Evolutionary conservation across 1,284 basidiomycete genomes (phyloP).

Genomic region (Cutaneotrichosporon sp.): DNA sequence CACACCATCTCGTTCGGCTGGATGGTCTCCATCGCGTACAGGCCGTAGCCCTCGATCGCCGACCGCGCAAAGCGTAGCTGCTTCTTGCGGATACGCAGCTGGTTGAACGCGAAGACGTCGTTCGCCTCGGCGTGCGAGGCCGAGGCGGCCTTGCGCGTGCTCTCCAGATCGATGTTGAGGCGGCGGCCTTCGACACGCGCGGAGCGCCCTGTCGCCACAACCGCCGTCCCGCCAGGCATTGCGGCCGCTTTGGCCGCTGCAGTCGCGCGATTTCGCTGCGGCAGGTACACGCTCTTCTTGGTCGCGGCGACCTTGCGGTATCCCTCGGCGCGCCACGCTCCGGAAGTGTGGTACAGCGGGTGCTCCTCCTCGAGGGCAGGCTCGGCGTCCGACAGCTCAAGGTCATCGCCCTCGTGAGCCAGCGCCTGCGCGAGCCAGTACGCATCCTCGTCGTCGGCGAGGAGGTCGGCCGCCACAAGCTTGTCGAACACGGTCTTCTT

Average conservation of each 20-base stretch:
- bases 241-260: constrained; percentile 42
- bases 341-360: constrained; percentile 39
- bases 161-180: constrained; percentile 89
- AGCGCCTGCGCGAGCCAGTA: constrained; percentile 71
- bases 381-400: constrained; percentile 33
- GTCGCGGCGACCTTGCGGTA: constrained; percentile 91
- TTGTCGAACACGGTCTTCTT: constrained; percentile 38
- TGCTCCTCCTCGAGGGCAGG: constrained; percentile 31
- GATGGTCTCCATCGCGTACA: constrained; percentile 95
- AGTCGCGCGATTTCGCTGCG: constrained; percentile 61
- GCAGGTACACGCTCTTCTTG: constrained; percentile 83
- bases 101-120: constrained; percentile 89
- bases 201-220: constrained; percentile 72
- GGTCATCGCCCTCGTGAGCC: constrained; percentile 55
- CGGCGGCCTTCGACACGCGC: constrained; percentile 94
- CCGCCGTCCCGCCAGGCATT: constrained; percentile 19
- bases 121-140: constrained; percentile 50
- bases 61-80: constrained; percentile 93
- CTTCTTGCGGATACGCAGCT: constrained; percentile 96
- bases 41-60: constrained; percentile 97
- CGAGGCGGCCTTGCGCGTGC: constrained; percentile 66
- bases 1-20: constrained; percentile 97
- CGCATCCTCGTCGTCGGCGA: constrained; percentile 88
- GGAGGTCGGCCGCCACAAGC: constrained; percentile 57
- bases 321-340: constrained; percentile 74